phyloP scores from a whole-genome alignment of 139 green algal genomes.

The Tetradesmus obliquus region DNA sequence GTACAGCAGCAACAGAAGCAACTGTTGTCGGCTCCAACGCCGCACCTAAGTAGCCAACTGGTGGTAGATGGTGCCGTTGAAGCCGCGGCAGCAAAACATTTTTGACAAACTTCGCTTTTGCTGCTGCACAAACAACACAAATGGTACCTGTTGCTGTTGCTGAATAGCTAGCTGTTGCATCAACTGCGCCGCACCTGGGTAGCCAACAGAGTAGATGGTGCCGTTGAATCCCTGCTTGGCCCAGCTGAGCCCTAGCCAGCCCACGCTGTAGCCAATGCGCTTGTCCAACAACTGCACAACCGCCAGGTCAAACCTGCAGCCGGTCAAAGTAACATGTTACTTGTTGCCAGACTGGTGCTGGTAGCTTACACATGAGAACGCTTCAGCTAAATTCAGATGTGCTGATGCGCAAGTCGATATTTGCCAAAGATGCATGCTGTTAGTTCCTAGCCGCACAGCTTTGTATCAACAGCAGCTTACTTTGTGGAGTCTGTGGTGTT shows the following conservation, averaged over 20 bases:
- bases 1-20: too few species aligned
- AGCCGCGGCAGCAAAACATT: not conserved
- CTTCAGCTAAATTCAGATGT: too few species aligned
- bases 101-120: not conserved
- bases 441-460: too few species aligned
- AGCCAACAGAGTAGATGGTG: not conserved
- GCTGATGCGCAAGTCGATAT: too few species aligned
- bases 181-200: not conserved
- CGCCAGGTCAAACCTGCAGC: not conserved
- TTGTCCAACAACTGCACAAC: not conserved
- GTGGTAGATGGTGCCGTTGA: not conserved
- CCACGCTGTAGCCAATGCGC: not conserved
- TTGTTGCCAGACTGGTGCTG: too few species aligned
- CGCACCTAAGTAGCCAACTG: not conserved
- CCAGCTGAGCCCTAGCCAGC: slow-evolving; percentile 7
- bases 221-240: not conserved
- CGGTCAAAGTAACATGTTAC: too few species aligned
- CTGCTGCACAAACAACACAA: not conserved
- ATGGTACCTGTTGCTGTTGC: not conserved
- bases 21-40: too few species aligned
- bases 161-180: not conserved
- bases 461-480: not conserved
- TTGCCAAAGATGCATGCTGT: too few species aligned
- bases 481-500: slow-evolving; percentile 5
- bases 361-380: too few species aligned